A percentile compares a stretch with the other conserved stretches of the same genome.
Conservation (phyloP, 768 basidiomycete genomes). For the Suillus sp. region DNA sequence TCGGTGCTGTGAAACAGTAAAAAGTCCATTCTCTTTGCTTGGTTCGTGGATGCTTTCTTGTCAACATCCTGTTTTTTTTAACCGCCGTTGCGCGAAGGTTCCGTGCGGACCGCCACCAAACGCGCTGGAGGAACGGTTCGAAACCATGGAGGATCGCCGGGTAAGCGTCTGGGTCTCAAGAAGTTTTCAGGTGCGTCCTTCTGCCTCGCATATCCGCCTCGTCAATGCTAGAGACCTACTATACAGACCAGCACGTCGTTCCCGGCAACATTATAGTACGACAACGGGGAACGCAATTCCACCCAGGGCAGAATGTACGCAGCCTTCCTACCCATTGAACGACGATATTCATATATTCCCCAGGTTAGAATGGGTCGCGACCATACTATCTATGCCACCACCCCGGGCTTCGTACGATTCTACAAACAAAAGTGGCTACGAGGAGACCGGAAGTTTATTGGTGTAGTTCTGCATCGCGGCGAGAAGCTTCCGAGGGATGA, state of each 20-base stretch:
- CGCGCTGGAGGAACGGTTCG: conserved; percentile 92
- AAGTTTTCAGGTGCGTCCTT: conserved; percentile 82
- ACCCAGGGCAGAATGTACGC: conserved; percentile 90
- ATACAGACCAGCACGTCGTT: conserved; percentile 82
- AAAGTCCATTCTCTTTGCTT: conserved; percentile 52
- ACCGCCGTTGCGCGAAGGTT: conserved; percentile 38
- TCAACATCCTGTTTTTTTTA: neutral
- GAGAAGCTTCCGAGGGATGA: conserved; percentile 89
- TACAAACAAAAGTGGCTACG: conserved; percentile 82
- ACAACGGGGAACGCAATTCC: conserved; percentile 91
- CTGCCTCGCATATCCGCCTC: conserved; percentile 10
- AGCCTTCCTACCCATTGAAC: conserved; percentile 6
- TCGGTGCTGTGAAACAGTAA: conserved; percentile 40
- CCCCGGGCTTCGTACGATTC: conserved; percentile 92
- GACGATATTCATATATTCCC: conserved; percentile 14
- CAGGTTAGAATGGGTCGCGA: conserved; percentile 92
- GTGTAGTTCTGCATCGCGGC: conserved; percentile 79
- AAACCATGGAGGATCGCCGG: conserved; percentile 92
- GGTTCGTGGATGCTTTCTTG: conserved; percentile 24
- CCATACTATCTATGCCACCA: conserved; percentile 90
- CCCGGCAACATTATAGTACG: conserved; percentile 97
- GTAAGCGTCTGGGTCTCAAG: conserved; percentile 92
- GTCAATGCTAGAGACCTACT: conserved; percentile 14
- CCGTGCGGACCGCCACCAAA: conserved; percentile 93
- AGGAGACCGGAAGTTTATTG: conserved; percentile 77